phyloP scores from a whole-genome alignment of 495 filamentous ascomycete species.

The Annulohypoxylon moriforme region DNA sequence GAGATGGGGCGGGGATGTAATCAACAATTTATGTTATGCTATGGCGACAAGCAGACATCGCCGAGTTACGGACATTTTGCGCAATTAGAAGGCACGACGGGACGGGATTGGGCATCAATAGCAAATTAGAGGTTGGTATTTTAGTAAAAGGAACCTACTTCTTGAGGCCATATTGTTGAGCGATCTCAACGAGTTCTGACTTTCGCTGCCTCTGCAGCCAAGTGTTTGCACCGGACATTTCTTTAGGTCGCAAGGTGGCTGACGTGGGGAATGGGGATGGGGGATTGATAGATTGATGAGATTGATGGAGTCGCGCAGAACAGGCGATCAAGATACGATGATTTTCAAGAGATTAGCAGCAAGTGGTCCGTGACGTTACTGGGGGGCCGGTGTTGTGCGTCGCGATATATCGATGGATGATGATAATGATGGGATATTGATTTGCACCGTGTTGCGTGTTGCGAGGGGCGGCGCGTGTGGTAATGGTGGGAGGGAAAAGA shows the following conservation, averaged over 20 bases:
- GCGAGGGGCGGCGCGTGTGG: slow-evolving; percentile 34
- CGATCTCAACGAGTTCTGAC: slow-evolving; percentile 79
- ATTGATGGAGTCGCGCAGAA: slow-evolving; percentile 45
- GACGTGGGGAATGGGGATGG: slow-evolving; percentile 1
- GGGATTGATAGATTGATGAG: slow-evolving; percentile 21
- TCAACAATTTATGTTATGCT: slow-evolving; percentile 15
- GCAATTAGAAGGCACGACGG: slow-evolving; percentile 11
- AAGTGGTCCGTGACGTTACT: slow-evolving; percentile 37
- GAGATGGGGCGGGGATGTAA: slow-evolving; percentile 37
- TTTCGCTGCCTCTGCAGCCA: slow-evolving; percentile 91
- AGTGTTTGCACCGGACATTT: slow-evolving; percentile 63
- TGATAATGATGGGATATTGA: slow-evolving; percentile 23
- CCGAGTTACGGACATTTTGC: slow-evolving; percentile 5
- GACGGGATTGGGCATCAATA: slow-evolving; percentile 15
- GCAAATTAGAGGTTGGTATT: slow-evolving; percentile 24
- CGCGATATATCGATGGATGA: slow-evolving; percentile 12
- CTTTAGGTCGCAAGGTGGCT: not conserved
- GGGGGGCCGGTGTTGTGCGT: slow-evolving; percentile 1
- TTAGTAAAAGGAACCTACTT: slow-evolving; percentile 66
- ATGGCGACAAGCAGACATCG: not conserved
- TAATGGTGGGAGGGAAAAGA: slow-evolving; percentile 30
- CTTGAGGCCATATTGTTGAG: slow-evolving; percentile 75
- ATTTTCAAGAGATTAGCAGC: slow-evolving; percentile 28
- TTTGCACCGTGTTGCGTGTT: slow-evolving; percentile 31
- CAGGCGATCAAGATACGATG: slow-evolving; percentile 50